A percentile compares a stretch with the other conserved stretches of the same genome.
Conservation (phyloP, 345 rosid species). For the Eucalyptus lansdowneana region DNA sequence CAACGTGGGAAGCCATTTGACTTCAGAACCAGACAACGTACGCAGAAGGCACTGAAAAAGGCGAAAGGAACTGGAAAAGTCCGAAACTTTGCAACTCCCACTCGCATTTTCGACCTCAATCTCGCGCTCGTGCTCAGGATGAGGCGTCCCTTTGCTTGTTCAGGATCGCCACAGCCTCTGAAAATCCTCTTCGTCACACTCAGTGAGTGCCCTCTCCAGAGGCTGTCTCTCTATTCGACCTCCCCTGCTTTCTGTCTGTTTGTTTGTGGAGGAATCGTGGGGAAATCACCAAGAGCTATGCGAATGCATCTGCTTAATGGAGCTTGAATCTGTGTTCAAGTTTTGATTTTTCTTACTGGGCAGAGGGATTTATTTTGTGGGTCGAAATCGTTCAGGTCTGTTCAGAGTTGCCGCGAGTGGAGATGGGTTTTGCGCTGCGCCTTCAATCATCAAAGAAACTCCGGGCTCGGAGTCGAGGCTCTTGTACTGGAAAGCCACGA, state of each 20-base stretch:
- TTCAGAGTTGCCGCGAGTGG: constrained; percentile 29
- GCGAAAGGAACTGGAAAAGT: not conserved
- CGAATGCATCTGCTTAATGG: not conserved
- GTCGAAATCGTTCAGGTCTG: not conserved
- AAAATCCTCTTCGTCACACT: not conserved
- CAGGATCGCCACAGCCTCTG: not conserved
- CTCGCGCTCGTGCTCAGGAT: not conserved
- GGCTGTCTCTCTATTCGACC: not conserved
- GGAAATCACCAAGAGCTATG: not conserved
- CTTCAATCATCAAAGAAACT: constrained; percentile 14
- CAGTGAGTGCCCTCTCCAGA: not conserved
- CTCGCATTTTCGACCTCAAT: not conserved
- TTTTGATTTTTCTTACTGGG: not conserved
- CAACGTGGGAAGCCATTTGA: not conserved
- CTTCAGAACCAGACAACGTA: not conserved
- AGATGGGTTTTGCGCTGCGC: constrained; percentile 71
- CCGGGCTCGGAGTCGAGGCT: constrained; percentile 24
- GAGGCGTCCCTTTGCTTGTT: not conserved
- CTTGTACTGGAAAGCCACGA: constrained; percentile 73
- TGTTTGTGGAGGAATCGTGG: not conserved
- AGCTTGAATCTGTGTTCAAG: not conserved
- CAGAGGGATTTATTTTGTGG: not conserved
- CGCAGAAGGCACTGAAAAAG: not conserved
- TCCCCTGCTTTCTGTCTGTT: not conserved
- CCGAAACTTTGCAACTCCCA: not conserved